These are phyloP conservation scores for Tilletia caries DNA, from an alignment of 1,284 basidiomycete species.

Conservation along the genomic window DNA sequence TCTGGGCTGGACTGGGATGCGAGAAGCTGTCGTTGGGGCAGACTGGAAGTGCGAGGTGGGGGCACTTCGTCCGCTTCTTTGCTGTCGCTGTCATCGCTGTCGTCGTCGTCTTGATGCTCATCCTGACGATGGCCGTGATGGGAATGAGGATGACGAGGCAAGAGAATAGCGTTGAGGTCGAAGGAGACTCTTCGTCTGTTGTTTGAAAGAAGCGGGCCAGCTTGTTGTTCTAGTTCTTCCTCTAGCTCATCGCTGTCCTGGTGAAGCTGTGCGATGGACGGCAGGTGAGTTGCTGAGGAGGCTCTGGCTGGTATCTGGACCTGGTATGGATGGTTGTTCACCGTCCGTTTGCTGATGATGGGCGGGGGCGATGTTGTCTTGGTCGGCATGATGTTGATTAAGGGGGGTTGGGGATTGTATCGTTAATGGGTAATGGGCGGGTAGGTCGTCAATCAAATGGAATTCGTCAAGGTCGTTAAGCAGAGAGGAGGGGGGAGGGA, in stretches of 20 bases:
- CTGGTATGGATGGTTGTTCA: not conserved
- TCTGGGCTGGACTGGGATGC: constrained; percentile 7
- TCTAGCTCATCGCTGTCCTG: not conserved
- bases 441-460: too few species aligned
- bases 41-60: not conserved
- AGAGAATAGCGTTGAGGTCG: constrained; percentile 8
- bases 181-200: constrained; percentile 12
- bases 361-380: not conserved
- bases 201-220: too few species aligned
- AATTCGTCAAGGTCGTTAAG: too few species aligned
- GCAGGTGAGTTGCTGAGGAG: constrained; percentile 4
- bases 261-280: not conserved
- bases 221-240: not conserved
- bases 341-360: not conserved
- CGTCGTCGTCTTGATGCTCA: not conserved
- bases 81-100: not conserved
- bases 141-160: not conserved
- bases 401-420: too few species aligned
- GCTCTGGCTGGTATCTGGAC: not conserved
- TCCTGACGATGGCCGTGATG: not conserved
- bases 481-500: too few species aligned
- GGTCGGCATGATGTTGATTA: too few species aligned
- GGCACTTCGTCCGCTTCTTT: not conserved
- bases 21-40: not conserved
- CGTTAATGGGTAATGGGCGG: too few species aligned